Percentiles rank a stretch among this genome's conserved stretches.
Conservation (phyloP, 768 basidiomycete species). For the Termitomyces sp. region DNA sequence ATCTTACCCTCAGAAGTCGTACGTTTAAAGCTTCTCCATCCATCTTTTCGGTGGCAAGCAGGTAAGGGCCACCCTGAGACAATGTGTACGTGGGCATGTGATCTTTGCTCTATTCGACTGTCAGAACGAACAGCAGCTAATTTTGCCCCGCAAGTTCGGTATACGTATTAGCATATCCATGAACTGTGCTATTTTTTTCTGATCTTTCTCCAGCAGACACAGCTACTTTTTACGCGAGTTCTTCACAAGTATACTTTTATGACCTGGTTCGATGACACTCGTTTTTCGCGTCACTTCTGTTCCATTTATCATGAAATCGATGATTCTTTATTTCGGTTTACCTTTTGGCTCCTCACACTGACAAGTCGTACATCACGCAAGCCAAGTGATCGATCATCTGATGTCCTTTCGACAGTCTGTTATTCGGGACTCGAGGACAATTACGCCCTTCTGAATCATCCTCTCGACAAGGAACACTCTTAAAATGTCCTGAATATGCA, state of each 20-base stretch:
- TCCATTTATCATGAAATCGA: background rate
- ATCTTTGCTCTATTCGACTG: background rate
- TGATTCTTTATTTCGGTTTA: slow-evolving; percentile 1
- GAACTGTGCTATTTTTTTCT: background rate
- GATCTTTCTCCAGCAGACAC: background rate
- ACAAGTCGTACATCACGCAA: background rate
- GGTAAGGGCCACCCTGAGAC: background rate
- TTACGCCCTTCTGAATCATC: background rate
- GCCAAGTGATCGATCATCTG: slow-evolving; percentile 3
- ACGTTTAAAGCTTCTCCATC: background rate
- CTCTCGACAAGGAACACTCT: background rate
- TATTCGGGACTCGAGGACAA: slow-evolving; percentile 2
- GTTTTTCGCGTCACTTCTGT: background rate
- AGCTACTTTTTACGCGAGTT: background rate
- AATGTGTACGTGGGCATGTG: background rate
- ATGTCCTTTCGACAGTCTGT: slow-evolving; percentile 1
- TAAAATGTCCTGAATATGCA: background rate
- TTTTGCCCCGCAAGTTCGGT: background rate
- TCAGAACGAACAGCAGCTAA: background rate
- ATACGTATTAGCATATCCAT: background rate
- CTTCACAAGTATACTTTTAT: background rate
- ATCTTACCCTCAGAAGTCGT: background rate
- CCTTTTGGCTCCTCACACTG: background rate
- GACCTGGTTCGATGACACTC: background rate
- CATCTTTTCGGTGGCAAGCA: background rate